Evolutionary conservation across 2,329 filamentous ascomycete genomes (phyloP).

Genomic region (Sporothrix humicola): DNA sequence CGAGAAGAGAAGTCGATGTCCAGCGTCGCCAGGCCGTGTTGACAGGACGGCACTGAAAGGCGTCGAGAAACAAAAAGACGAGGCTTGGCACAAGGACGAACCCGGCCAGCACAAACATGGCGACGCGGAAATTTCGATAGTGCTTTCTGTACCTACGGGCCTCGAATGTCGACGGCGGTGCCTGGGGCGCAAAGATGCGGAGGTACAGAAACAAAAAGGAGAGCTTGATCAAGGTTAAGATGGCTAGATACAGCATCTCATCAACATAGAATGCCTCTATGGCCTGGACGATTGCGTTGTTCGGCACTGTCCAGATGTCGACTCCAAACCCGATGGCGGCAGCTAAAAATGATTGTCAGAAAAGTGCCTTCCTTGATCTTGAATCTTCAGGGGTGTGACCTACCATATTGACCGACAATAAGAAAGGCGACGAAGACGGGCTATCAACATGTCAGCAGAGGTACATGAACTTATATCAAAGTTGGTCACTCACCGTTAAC

Average conservation of each 20-base stretch:
- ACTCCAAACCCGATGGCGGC: conserved; percentile 45
- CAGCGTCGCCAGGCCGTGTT: conserved; percentile 45
- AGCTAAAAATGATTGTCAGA: conserved; percentile 34
- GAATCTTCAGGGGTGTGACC: conserved; percentile 4
- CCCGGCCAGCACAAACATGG: conserved; percentile 40
- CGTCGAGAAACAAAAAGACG: conserved; percentile 44
- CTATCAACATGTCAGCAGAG: conserved; percentile 25
- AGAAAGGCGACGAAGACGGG: conserved; percentile 45
- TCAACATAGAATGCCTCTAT: conserved; percentile 47
- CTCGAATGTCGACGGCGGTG: not conserved
- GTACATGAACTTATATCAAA: not conserved
- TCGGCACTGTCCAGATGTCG: conserved; percentile 48
- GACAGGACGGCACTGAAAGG: conserved; percentile 49
- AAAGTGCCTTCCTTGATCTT: not conserved
- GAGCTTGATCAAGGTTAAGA: conserved; percentile 44
- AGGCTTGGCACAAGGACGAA: conserved; percentile 41
- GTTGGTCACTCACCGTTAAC: conserved; percentile 43
- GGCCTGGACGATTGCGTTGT: conserved; percentile 41
- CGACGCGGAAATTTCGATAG: conserved; percentile 44
- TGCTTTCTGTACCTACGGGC: conserved; percentile 42
- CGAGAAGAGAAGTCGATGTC: conserved; percentile 33
- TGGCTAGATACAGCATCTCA: conserved; percentile 45
- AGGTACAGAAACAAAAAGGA: conserved; percentile 46
- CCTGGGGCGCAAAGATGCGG: conserved; percentile 42
- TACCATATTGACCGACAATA: conserved; percentile 45